Evolutionary conservation across 805 yeast species (phyloP), one percentile per base, ranked within the genome.

Genomic region (Starmerella sp.): DNA sequence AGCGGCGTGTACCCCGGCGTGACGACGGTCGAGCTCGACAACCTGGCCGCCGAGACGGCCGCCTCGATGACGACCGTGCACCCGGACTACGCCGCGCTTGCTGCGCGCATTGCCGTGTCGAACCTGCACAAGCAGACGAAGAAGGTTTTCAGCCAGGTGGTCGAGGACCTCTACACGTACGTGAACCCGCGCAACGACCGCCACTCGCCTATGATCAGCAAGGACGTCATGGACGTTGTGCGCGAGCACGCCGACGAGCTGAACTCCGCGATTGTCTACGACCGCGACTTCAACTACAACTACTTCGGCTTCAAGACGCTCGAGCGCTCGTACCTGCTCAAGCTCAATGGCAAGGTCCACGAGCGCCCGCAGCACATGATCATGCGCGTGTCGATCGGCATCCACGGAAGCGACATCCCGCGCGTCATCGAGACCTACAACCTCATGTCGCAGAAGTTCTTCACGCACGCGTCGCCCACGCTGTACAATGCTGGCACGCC

Each of bases 1-100:
- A 80, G 93, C 13, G 98, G 98, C 69, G 96, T 93, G 54, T 93
- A 91, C 71, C 95, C 88, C 66, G 97, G 97, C 66, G 98, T 93
- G 52, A 89, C 91, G 66, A 93, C 97, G 54, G 79, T 84, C 58
- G 97, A 93, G 70, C 74, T 85, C 57, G 89, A 82, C 63, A 81
- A 82, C 65, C 70, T 84, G 47, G 90, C 97, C 49, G 97, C 97
- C 45, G 98, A 93, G 72, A 89, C 96, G 38, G 95, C 96, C 55
- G 97, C 97, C 44, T 86, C 84, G 67, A 87, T 93, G 96, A 89
- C 97, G 56, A 91, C 97, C 11, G 80, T 86, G 59, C 97, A 91
- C 70, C 97, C 97, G n/a, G 97, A 93, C 73, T 90, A 91, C 65
- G 96, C 97, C 31, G 81, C 83, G 44, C 77, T 89, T 64, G 97